These are phyloP conservation scores for Tetracladium marchalianum DNA, from an alignment of 495 filamentous ascomycete genomes.

Conservation along the genomic window DNA sequence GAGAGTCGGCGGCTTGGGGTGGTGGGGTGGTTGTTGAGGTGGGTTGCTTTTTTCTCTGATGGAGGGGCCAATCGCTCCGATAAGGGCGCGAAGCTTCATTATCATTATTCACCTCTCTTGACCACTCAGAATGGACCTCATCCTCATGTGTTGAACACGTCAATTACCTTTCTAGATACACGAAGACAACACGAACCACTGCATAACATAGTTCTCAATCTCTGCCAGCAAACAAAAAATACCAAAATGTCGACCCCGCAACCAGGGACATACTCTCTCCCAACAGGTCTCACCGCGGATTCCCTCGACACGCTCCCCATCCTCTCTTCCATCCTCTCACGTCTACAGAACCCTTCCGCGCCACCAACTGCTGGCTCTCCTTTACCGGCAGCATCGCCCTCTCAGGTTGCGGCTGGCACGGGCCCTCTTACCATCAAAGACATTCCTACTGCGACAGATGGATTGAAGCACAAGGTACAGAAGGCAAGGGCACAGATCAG, in stretches of 20 bases:
- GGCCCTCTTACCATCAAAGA: constrained; percentile 45
- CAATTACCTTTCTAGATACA: constrained; percentile 13
- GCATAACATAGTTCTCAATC: not conserved
- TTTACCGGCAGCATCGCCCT: constrained; percentile 23
- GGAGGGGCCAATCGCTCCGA: constrained; percentile 6
- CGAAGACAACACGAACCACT: not conserved
- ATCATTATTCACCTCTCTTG: no score
- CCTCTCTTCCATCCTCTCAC: constrained; percentile 65
- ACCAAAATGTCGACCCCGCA: constrained; percentile 21
- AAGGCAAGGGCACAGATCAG: constrained; percentile 61
- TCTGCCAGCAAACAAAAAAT: constrained; percentile 1
- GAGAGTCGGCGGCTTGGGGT: constrained; percentile 7
- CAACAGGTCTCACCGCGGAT: constrained; percentile 41
- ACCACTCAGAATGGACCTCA: no score
- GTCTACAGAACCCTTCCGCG: constrained; percentile 34
- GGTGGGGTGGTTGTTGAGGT: constrained; percentile 17
- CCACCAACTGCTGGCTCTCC: constrained; percentile 22
- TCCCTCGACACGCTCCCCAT: constrained; percentile 80
- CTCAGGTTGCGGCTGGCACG: constrained; percentile 13
- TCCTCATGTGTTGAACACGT: not conserved
- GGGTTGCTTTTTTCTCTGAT: not conserved
- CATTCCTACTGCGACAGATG: constrained; percentile 61
- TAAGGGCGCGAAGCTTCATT: not conserved
- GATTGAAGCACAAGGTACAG: constrained; percentile 70
- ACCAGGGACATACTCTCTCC: constrained; percentile 28